phyloP scores from a whole-genome alignment of 768 basidiomycete species.

The Suillus tomentosus region DNA sequence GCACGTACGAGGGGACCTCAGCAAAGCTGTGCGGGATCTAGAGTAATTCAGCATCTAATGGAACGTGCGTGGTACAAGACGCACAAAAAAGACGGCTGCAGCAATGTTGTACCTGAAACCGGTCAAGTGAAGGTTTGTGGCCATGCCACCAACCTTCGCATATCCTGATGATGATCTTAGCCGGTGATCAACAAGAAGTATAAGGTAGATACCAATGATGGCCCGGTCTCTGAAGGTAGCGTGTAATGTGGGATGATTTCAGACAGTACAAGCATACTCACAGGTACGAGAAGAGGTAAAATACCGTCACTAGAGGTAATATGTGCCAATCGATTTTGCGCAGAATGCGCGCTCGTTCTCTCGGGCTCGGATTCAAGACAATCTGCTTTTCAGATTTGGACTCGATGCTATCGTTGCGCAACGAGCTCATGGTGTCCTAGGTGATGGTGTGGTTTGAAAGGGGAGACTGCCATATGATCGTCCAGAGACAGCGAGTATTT shows the following conservation, averaged over 20 bases:
- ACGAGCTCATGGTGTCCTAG: background rate
- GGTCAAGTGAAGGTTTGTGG: constrained; percentile 35
- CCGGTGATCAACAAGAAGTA: background rate
- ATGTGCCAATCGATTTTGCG: constrained; percentile 48
- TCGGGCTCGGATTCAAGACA: constrained; percentile 12
- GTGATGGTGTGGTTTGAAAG: background rate
- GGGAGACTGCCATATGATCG: background rate
- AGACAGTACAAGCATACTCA: constrained; percentile 27
- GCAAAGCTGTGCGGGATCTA: constrained; percentile 39
- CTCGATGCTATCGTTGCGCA: background rate
- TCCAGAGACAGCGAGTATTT: background rate
- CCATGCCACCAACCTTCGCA: constrained; percentile 48
- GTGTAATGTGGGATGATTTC: background rate
- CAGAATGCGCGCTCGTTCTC: constrained; percentile 32
- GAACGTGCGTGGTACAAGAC: constrained; percentile 4
- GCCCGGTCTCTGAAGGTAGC: constrained; percentile 39
- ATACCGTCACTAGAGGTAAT: constrained; percentile 44
- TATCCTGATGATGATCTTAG: constrained; percentile 32
- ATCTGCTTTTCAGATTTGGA: background rate
- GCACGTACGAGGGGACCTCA: constrained; percentile 41
- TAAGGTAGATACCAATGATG: constrained; percentile 38
- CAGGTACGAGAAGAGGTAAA: constrained; percentile 50
- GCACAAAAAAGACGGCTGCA: constrained; percentile 41
- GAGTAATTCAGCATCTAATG: constrained; percentile 5
- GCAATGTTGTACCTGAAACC: constrained; percentile 39